phyloP scores from a whole-genome alignment of 1,139 yeast genomes.

The Lipomyces yarrowii region DNA sequence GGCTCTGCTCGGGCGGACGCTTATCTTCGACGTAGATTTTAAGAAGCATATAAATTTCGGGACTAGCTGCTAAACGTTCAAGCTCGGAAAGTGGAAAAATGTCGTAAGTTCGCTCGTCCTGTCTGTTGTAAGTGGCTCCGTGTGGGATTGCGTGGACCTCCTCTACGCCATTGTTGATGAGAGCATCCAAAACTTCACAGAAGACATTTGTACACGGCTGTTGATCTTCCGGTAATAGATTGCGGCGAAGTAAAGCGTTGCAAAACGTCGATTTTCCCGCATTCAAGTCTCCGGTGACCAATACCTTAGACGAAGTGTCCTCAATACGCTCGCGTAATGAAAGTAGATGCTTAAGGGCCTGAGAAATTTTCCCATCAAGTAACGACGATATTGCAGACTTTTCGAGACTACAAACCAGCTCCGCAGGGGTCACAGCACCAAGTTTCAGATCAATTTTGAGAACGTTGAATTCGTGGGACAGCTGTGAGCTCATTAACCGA shows the following conservation, averaged over 20 bases:
- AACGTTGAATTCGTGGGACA: slow-evolving; percentile 52
- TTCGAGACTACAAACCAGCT: slow-evolving; percentile 58
- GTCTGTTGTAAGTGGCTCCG: slow-evolving; percentile 58
- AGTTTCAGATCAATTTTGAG: slow-evolving; percentile 65
- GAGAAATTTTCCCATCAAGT: slow-evolving; percentile 63
- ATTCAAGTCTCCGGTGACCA: slow-evolving; percentile 95
- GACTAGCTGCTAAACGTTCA: slow-evolving; percentile 70
- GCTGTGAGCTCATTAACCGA: slow-evolving; percentile 27
- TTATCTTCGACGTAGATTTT: slow-evolving; percentile 81
- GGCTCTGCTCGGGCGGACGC: slow-evolving; percentile 67
- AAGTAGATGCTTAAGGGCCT: slow-evolving; percentile 65
- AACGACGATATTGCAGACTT: slow-evolving; percentile 65
- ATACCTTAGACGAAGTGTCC: slow-evolving; percentile 89
- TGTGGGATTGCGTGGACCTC: slow-evolving; percentile 92
- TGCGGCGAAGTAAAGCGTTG: slow-evolving; percentile 79
- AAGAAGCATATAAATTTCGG: slow-evolving; percentile 63
- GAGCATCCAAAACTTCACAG: slow-evolving; percentile 88
- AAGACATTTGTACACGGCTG: slow-evolving; percentile 97
- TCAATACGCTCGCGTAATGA: slow-evolving; percentile 82
- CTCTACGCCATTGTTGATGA: slow-evolving; percentile 72
- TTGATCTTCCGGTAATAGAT: slow-evolving; percentile 89
- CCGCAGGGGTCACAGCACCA: slow-evolving; percentile 52
- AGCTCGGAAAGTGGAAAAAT: slow-evolving; percentile 57
- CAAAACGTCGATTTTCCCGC: slow-evolving; percentile 97
- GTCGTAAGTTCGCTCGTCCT: slow-evolving; percentile 68